A percentile compares a stretch with the other conserved stretches of the same genome.
Evolutionary conservation across 2,329 filamentous ascomycete species (phyloP).

Genomic region (Rutstroemia sp.): DNA sequence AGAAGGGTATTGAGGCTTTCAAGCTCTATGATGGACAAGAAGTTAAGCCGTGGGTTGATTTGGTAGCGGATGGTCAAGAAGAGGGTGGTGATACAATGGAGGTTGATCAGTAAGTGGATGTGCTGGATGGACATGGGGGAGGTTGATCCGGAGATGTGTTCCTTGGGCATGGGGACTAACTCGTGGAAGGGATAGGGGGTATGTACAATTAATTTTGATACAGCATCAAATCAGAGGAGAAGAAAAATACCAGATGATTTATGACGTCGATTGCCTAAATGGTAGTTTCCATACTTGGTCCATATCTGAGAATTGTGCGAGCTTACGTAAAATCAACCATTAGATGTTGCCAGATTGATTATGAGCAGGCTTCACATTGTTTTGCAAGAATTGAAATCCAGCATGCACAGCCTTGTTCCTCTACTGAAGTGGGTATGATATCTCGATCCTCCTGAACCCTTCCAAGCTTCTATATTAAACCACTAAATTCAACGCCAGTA

Average conservation of each 20-base stretch:
- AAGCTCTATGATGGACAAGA: slow-evolving; percentile 86
- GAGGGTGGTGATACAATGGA: slow-evolving; percentile 38
- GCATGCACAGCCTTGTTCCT: background rate
- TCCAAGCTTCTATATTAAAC: background rate
- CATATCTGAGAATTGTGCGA: no score
- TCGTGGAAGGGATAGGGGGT: slow-evolving; percentile 2
- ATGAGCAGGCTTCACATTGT: background rate
- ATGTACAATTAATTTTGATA: slow-evolving; percentile 10
- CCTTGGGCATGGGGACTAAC: background rate
- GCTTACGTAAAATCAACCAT: no score
- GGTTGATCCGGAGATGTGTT: background rate
- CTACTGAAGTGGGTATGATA: no score
- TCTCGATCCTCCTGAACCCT: background rate
- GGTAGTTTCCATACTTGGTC: background rate
- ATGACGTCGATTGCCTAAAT: background rate
- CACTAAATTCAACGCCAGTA: background rate
- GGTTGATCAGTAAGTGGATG: slow-evolving; percentile 32
- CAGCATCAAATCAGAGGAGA: background rate
- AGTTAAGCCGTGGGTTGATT: slow-evolving; percentile 78
- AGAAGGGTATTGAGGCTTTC: slow-evolving; percentile 66
- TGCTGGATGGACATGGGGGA: background rate
- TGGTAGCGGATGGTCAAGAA: slow-evolving; percentile 51
- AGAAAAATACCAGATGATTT: background rate
- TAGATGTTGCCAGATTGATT: no score
- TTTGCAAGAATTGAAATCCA: background rate